Evolutionary conservation across 805 yeast species (phyloP), one percentile per base, ranked within the genome.

Genomic region (Zygosaccharomyces bailii): DNA sequence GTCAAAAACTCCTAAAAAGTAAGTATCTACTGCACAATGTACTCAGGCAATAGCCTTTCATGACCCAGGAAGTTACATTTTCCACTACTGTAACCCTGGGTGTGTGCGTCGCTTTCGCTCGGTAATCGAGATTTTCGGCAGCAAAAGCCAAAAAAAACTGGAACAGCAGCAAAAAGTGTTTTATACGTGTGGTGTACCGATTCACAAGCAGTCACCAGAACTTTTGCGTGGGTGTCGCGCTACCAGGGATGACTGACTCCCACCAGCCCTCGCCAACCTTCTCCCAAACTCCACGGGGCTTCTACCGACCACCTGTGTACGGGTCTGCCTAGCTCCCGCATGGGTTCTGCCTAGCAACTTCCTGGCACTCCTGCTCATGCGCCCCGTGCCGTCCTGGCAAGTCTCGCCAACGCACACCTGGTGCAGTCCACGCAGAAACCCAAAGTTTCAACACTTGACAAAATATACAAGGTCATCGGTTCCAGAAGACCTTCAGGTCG

Each of bases 171-270:
- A 25, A 25, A 25, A 7, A 6, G 11, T 25, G 7, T 4, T 25
- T 36, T 33, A 33, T 5, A 9, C 4, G 23, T 25, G 40, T 20
- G 40, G 40, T 37, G 31, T 25, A 4, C 17, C 8, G 40, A 19
- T 37, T 25, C 25, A 17, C 29, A 7, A 16, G 30, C 40, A 37
- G 40, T 37, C 40, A 37, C 21, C 25, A 13, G 32, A 37, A 17
- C 5, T 24, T 37, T 9, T 37, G 40, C 33, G 33, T 37, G 32
- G 32, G 14, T 18, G 16, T 32, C 37, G 37, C 25, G 8, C 25
- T 6, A 9, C 25, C 25, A n/a, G n/a, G n/a, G n/a, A n/a, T n/a
- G n/a, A n/a, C n/a, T n/a, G n/a, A n/a, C n/a, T n/a, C n/a, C n/a
- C n/a, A n/a, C n/a, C n/a, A n/a, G n/a, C n/a, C 38, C 27, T 17